These are phyloP conservation scores for Cladosporium sp. DNA, from an alignment of 2,329 filamentous ascomycete species.

Conservation along the genomic window DNA sequence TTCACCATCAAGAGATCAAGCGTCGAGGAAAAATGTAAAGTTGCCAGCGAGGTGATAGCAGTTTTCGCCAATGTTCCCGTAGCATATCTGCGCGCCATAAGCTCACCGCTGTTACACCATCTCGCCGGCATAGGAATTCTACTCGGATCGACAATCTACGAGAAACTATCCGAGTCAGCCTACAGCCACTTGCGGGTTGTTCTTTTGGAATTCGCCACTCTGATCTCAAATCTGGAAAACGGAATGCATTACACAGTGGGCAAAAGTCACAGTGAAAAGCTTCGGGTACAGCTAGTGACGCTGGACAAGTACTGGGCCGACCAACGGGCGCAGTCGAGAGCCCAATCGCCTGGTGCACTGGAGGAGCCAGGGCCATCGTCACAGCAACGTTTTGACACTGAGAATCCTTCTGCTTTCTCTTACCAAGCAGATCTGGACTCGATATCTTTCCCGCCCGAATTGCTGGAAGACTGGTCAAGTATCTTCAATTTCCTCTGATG, in stretches of 20 bases:
- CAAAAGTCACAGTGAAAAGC: constrained; percentile 29
- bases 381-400: neutral
- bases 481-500: constrained; percentile 17
- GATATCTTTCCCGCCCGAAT: constrained; percentile 36
- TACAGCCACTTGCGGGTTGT: constrained; percentile 38
- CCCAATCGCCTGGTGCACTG: neutral
- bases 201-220: constrained; percentile 39
- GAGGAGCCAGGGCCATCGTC: neutral
- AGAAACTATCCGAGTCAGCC: constrained; percentile 35
- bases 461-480: constrained; percentile 43
- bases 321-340: neutral
- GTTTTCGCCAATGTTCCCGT: constrained; percentile 41
- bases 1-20: constrained; percentile 39
- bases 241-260: constrained; percentile 35
- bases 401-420: neutral
- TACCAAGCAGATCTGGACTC: constrained; percentile 11
- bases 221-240: constrained; percentile 39
- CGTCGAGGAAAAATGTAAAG: constrained; percentile 40
- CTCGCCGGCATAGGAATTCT: constrained; percentile 45
- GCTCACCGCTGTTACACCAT: constrained; percentile 44
- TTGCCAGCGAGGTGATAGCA: constrained; percentile 41
- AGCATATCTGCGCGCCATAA: constrained; percentile 44
- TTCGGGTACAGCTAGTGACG: constrained; percentile 34
- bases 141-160: constrained; percentile 42
- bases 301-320: constrained; percentile 39